phyloP scores from a whole-genome alignment of 495 filamentous ascomycete genomes.

The Chaetomium cochliodes region DNA sequence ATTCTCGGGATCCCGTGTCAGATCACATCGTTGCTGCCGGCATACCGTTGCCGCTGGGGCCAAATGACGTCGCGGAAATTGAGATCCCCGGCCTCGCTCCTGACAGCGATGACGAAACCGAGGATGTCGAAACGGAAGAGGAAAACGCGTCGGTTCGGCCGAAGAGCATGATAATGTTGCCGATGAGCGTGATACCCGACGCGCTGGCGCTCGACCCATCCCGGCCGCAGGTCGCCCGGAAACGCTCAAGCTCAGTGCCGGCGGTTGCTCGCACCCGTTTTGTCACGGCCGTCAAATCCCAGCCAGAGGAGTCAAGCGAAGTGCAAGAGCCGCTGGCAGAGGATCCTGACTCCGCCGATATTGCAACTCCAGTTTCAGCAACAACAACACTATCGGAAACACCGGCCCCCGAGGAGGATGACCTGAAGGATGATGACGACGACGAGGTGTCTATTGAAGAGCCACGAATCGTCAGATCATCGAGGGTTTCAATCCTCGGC shows the following conservation, averaged over 20 bases:
- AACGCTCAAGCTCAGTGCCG: conserved; percentile 57
- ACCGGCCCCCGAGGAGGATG: conserved; percentile 23
- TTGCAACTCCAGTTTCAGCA: background rate
- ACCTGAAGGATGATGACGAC: conserved; percentile 38
- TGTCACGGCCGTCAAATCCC: conserved; percentile 17
- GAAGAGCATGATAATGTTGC: conserved; percentile 60
- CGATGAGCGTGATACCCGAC: conserved; percentile 3
- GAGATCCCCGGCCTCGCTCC: conserved; percentile 62
- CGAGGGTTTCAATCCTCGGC: conserved; percentile 54
- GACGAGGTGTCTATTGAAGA: conserved; percentile 51
- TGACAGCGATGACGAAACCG: conserved; percentile 59
- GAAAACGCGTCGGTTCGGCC: conserved; percentile 44
- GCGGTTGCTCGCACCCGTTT: conserved; percentile 35
- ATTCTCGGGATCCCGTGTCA: conserved; percentile 24
- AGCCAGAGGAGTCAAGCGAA: conserved; percentile 1
- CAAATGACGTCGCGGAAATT: conserved; percentile 72
- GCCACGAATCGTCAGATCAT: conserved; percentile 54
- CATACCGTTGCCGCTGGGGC: conserved; percentile 64
- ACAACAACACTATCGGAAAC: background rate
- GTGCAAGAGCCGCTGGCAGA: background rate
- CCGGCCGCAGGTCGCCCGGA: conserved; percentile 39
- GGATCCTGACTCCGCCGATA: background rate
- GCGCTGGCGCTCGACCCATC: conserved; percentile 41
- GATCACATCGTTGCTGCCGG: conserved; percentile 47
- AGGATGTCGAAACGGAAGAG: conserved; percentile 49